phyloP scores from a whole-genome alignment of 306 rosid genomes.

The Cucurbita pepo region DNA sequence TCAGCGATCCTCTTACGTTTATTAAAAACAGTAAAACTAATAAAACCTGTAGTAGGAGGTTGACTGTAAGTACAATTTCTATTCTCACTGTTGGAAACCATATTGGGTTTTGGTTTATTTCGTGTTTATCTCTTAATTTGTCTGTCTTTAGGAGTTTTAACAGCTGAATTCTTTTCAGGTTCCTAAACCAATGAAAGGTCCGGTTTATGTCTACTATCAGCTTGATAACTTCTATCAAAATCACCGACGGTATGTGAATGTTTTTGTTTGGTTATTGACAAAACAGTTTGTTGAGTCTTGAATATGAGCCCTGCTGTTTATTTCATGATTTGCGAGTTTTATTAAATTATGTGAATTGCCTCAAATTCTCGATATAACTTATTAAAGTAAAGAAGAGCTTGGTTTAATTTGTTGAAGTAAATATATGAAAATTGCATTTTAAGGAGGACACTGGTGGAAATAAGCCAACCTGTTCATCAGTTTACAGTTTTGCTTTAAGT shows the following conservation, averaged over 20 bases:
- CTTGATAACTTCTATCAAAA: slow-evolving; percentile 72
- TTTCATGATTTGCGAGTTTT: neutral
- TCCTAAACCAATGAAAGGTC: slow-evolving; percentile 50
- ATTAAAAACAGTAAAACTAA: slow-evolving; percentile 28
- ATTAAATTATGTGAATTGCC: neutral
- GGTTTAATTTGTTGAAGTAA: neutral
- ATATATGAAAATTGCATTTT: neutral
- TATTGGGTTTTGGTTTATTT: neutral
- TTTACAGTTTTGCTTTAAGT: neutral
- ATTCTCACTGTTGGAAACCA: neutral
- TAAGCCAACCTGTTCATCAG: neutral
- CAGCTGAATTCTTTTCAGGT: slow-evolving; percentile 35
- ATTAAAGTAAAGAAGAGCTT: neutral
- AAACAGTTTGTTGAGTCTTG: neutral
- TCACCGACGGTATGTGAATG: slow-evolving; percentile 53
- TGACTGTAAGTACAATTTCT: slow-evolving; percentile 37
- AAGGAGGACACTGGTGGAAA: neutral
- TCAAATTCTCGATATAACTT: neutral
- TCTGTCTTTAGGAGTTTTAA: neutral
- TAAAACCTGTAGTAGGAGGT: slow-evolving; percentile 46
- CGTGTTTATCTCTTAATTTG: neutral
- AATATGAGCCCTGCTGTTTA: neutral
- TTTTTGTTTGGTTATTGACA: neutral
- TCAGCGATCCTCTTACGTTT: slow-evolving; percentile 13
- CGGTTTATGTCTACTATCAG: slow-evolving; percentile 65